Conservation (phyloP, 305 asterid genomes). For the Coffea humblotiana region DNA sequence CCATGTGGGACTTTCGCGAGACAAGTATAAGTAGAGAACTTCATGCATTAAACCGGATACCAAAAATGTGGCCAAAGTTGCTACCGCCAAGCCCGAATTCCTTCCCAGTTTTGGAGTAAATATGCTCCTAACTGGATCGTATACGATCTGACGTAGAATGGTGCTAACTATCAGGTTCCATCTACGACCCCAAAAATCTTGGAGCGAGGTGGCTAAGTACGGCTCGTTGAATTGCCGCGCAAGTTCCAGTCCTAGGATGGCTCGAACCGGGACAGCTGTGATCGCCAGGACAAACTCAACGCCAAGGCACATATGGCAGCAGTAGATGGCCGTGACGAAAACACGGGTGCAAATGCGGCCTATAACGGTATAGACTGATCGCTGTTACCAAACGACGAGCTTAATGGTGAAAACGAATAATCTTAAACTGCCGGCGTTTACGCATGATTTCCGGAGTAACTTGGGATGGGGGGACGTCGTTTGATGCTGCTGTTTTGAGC, state of each 20-base stretch:
- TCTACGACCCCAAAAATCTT: constrained; percentile 72
- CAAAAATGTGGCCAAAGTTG: constrained; percentile 18
- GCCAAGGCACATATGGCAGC: constrained; percentile 50
- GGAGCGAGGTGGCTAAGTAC: constrained; percentile 63
- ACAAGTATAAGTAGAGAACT: constrained; percentile 34
- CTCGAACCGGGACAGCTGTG: constrained; percentile 43
- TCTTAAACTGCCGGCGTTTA: not conserved
- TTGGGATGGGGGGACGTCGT: not conserved
- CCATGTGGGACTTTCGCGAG: constrained; percentile 66
- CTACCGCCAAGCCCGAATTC: constrained; percentile 26
- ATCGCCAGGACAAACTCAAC: constrained; percentile 45
- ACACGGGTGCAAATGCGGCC: constrained; percentile 34
- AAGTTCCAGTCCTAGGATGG: constrained; percentile 48
- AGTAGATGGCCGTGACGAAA: constrained; percentile 39
- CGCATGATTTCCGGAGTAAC: not conserved
- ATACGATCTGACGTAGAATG: constrained; percentile 58
- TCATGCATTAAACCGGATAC: constrained; percentile 76
- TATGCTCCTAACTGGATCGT: constrained; percentile 41
- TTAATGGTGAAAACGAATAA: constrained; percentile 13
- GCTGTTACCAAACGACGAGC: constrained; percentile 21
- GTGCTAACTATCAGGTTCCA: constrained; percentile 65
- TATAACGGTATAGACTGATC: constrained; percentile 27
- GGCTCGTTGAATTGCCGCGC: constrained; percentile 73
- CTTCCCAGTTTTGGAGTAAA: constrained; percentile 23
- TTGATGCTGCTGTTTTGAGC: not conserved